Percentiles rank a stretch among this genome's conserved stretches.
phyloP scores from a whole-genome alignment of 225 moss, liverwort and hornwort genomes.

The Pseudoscleropodium purum region DNA sequence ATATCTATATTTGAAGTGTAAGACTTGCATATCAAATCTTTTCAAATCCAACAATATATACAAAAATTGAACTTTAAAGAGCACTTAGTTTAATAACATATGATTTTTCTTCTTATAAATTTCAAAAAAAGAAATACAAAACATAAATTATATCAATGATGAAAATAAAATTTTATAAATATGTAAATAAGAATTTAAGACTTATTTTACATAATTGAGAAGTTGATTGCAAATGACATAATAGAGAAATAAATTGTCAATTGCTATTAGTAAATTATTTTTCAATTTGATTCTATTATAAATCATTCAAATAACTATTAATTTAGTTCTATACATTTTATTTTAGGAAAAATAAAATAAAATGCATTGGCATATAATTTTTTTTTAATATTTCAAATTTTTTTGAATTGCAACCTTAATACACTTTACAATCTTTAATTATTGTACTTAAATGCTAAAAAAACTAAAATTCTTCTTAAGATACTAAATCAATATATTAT shows the following conservation, averaged over 20 bases:
- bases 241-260: background rate
- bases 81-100: background rate
- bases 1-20: background rate
- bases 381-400: background rate
- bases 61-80: background rate
- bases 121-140: background rate
- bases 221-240: background rate
- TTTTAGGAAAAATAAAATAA: background rate
- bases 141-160: background rate
- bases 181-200: no score
- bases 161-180: background rate
- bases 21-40: no score
- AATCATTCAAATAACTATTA: background rate
- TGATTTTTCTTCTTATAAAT: background rate
- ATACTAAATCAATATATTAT: no score
- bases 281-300: background rate
- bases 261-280: background rate
- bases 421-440: background rate
- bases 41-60: no score
- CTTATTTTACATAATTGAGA: background rate
- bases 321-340: background rate
- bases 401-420: background rate
- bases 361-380: background rate
- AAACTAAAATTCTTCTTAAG: background rate
- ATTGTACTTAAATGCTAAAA: background rate